Evolutionary conservation across 768 basidiomycete genomes (phyloP), one percentile per base, ranked within the genome.

Genomic region (Boletus pseudopeckii): DNA sequence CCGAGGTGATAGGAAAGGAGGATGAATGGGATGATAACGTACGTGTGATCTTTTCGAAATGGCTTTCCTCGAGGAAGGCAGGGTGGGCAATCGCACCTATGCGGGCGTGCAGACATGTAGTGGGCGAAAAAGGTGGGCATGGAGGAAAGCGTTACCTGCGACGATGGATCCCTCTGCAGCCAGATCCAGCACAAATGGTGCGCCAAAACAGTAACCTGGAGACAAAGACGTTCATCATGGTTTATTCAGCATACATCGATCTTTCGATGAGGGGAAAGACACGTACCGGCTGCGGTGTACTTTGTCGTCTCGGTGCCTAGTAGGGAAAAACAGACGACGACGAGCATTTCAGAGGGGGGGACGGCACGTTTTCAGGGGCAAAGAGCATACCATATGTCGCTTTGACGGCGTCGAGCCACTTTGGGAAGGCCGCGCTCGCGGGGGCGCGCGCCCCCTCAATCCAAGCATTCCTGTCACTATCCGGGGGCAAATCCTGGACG

Each of bases 201-300:
- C 82, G 3, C 81, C 80, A 54, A 82, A 82, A 60, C 80, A 85
- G 48, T 83, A 82, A 5, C 81, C 80, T 81, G 30, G 14, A 20
- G n/a, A 18, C 24, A 24, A 4, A 28, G 20, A 22, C 9, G 6
- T 9, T 34, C 20, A 33, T 0, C n/a, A n/a, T n/a, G n/a, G 10
- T 22, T 39, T 4, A 13, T 9, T 55, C 20, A 37, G 36, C 46
- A 10, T 18, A 1, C 2, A 5, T 34, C 26, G 5, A 24, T 20
- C 3, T 11, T 22, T 11, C 15, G 9, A 24, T 26, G 9, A 10
- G 0, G 22, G 3, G 9, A 15, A 5, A 34, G 14, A 28, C 15
- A 56, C 75, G 36, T 50, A 78, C 78, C 80, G 42, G 75, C 77
- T 1, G 78, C 70, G 14, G 58, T 67, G 44, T 78, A 81, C 24